Evolutionary conservation across 2,329 filamentous ascomycete genomes (phyloP).

Genomic region (Cladosporium sp.): DNA sequence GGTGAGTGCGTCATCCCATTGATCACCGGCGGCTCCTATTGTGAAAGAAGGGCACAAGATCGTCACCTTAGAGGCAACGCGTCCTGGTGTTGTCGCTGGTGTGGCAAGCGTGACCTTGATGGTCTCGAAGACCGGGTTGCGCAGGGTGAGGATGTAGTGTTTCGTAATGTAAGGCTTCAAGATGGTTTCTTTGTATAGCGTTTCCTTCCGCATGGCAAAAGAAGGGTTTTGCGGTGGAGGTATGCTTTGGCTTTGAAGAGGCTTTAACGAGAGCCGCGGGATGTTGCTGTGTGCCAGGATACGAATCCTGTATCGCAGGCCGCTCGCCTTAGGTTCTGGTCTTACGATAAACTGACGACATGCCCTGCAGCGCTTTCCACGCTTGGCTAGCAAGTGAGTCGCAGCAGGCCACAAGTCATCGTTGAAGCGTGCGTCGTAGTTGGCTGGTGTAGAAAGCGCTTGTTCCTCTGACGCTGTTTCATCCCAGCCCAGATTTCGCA

Average conservation of each 20-base stretch:
- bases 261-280: slow-evolving; percentile 73
- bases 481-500: slow-evolving; percentile 64
- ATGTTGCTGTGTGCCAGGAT: slow-evolving; percentile 84
- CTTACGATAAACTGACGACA: slow-evolving; percentile 96
- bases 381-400: slow-evolving; percentile 82
- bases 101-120: slow-evolving; percentile 87
- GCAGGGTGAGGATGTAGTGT: slow-evolving; percentile 86
- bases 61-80: slow-evolving; percentile 77
- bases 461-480: slow-evolving; percentile 60
- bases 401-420: slow-evolving; percentile 79
- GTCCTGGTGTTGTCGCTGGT: slow-evolving; percentile 73
- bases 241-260: slow-evolving; percentile 38
- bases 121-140: slow-evolving; percentile 90
- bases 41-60: slow-evolving; percentile 93
- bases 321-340: slow-evolving; percentile 85
- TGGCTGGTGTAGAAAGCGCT: slow-evolving; percentile 50
- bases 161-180: slow-evolving; percentile 51
- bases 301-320: slow-evolving; percentile 88
- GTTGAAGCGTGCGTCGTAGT: slow-evolving; percentile 60
- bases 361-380: slow-evolving; percentile 86
- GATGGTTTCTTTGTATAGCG: slow-evolving; percentile 19
- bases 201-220: slow-evolving; percentile 28
- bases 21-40: slow-evolving; percentile 88
- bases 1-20: slow-evolving; percentile 86
- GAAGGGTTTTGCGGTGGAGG: slow-evolving; percentile 24